Evolutionary conservation across 192 early-diverging fungal genomes (phyloP), one percentile per base, ranked within the genome.

Genomic region (Diversispora epigaea): DNA sequence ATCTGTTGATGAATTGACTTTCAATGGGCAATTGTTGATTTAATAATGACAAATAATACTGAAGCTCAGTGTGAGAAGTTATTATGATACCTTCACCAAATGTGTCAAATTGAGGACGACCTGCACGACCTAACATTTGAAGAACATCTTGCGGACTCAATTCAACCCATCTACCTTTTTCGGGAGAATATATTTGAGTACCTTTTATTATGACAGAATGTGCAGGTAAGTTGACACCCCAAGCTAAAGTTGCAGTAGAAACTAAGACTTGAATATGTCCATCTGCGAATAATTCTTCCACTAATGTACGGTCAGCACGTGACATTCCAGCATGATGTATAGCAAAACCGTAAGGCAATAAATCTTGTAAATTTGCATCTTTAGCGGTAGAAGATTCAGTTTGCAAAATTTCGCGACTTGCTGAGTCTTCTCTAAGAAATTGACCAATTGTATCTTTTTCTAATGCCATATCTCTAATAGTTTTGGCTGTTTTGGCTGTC

Each of bases 221-320:
- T 10, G 97, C 97, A 11, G 97, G 97, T 76, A 99, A 86, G 71
- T 99, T 99, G 72, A 99, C 97, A 87, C 97, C 97, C 97, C 97
- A 99, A 52, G 97, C 97, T 63, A 99, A 83, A 0, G 97, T 99
- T 6, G 97, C 97, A 9, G 97, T 99, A 15, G 95, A 97, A 52
- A 94, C 93, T 43, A 99, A 86, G 7, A 98, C 94, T 79, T 94
- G 91, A 67, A 99, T 85, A 71, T 95, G 93, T 3, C 94, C 92
- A 69, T 93, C 94, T 15, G 85, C 89, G 81, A 97, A 99, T 83
- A 99, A 77, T 44, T 97, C 94, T 78, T 99, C 97, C 1, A 97
- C 93, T 32, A 93, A 78, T n/a, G 90, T 91, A 74, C 96, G 93
- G 81, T 99, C 97, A 40, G 90, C 82, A 66, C 95, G 90, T 19